These are phyloP conservation scores for Sarcodon sp. DNA, from an alignment of 768 basidiomycete genomes.

Conservation along the genomic window DNA sequence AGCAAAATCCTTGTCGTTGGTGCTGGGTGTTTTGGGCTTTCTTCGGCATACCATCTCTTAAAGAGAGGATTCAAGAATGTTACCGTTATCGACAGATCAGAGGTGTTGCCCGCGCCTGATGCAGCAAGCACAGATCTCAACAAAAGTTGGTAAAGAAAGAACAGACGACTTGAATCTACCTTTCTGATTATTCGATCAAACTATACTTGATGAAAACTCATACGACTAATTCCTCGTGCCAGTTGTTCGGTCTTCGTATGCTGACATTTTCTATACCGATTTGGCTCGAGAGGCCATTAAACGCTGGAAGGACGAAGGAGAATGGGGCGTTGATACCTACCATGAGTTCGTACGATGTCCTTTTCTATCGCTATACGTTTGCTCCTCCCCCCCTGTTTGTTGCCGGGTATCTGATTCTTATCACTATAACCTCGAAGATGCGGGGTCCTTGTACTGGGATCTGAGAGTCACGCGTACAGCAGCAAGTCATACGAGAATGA, in stretches of 20 bases:
- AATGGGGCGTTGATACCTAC: conserved; percentile 57
- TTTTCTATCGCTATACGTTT: not conserved
- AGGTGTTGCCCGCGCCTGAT: conserved; percentile 64
- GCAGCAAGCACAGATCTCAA: conserved; percentile 55
- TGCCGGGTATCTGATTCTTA: not conserved
- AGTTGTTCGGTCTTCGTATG: conserved; percentile 71
- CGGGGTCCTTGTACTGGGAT: conserved; percentile 52
- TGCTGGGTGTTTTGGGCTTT: conserved; percentile 78
- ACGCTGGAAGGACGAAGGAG: conserved; percentile 52
- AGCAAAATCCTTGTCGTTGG: conserved; percentile 54
- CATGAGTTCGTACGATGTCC: conserved; percentile 49
- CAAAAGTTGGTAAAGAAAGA: conserved; percentile 17
- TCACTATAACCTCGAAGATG: conserved; percentile 28
- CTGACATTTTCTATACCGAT: conserved; percentile 52
- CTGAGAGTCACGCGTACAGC: conserved; percentile 3
- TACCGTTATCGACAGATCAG: conserved; percentile 65
- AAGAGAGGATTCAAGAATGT: conserved; percentile 54
- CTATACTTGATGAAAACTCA: not conserved
- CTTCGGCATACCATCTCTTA: conserved; percentile 74
- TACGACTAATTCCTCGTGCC: not conserved
- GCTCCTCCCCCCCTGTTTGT: not conserved
- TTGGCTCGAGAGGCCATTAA: conserved; percentile 69
- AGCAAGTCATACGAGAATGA: conserved; percentile 48
- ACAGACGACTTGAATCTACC: not conserved
- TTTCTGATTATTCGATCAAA: not conserved